Percentiles rank a stretch among this genome's conserved stretches.
phyloP scores from a whole-genome alignment of 768 basidiomycete species.

The Collybia mongolica region DNA sequence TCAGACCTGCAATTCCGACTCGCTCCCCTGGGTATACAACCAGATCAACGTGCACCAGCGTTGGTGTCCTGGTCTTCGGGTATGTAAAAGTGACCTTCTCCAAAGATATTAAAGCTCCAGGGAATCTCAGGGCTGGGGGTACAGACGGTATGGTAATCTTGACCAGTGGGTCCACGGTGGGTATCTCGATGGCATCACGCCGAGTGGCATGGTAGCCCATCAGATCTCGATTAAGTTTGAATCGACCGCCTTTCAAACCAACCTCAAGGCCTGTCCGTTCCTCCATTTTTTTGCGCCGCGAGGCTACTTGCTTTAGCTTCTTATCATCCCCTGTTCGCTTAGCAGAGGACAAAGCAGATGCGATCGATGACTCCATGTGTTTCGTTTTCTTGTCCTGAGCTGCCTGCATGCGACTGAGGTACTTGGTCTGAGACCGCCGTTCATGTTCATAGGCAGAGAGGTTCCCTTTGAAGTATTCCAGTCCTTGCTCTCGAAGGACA shows the following conservation, averaged over 20 bases:
- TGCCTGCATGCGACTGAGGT: slow-evolving; percentile 43
- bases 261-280: slow-evolving; percentile 36
- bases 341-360: slow-evolving; percentile 46
- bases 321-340: slow-evolving; percentile 65
- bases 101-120: slow-evolving; percentile 20
- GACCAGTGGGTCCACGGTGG: slow-evolving; percentile 33
- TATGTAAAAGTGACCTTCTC: slow-evolving; percentile 22
- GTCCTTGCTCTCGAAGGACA: slow-evolving; percentile 49
- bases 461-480: slow-evolving; percentile 59
- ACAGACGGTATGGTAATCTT: slow-evolving; percentile 27
- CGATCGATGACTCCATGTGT: slow-evolving; percentile 54
- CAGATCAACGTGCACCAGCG: slow-evolving; percentile 17
- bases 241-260: slow-evolving; percentile 41
- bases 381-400: slow-evolving; percentile 32
- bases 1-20: slow-evolving; percentile 26
- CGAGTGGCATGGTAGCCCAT: slow-evolving; percentile 36
- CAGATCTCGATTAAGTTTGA: slow-evolving; percentile 58
- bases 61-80: slow-evolving; percentile 15
- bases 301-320: slow-evolving; percentile 47
- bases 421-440: slow-evolving; percentile 42
- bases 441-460: slow-evolving; percentile 48
- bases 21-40: slow-evolving; percentile 24
- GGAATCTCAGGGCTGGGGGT: slow-evolving; percentile 22
- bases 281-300: slow-evolving; percentile 56
- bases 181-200: slow-evolving; percentile 38